Conservation (phyloP, 768 basidiomycete species). For the Zangia roseola region DNA sequence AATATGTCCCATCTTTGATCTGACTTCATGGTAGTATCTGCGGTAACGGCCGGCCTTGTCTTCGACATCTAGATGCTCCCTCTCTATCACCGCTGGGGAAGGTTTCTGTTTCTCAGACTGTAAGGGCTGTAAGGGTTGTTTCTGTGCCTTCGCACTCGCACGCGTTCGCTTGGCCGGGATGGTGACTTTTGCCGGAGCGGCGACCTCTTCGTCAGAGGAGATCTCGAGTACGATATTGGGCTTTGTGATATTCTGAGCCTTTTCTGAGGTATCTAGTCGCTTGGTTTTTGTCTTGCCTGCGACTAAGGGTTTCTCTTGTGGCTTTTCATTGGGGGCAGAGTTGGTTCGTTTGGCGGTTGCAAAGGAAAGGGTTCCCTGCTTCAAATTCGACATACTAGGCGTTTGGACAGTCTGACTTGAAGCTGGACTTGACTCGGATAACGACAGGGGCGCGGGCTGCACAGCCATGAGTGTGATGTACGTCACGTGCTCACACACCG, state of each 20-base stretch:
- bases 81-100: slow-evolving; percentile 12
- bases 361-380: slow-evolving; percentile 48
- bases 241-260: neutral
- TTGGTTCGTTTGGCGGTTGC: slow-evolving; percentile 45
- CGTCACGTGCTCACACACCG: slow-evolving; percentile 11
- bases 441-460: slow-evolving; percentile 20
- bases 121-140: neutral
- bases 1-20: slow-evolving; percentile 52
- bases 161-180: slow-evolving; percentile 25
- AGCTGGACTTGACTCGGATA: neutral
- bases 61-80: slow-evolving; percentile 39
- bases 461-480: slow-evolving; percentile 4
- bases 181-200: neutral
- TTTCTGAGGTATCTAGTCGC: neutral
- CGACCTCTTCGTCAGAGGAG: slow-evolving; percentile 22
- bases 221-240: slow-evolving; percentile 9
- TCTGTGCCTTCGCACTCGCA: slow-evolving; percentile 23
- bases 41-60: slow-evolving; percentile 52
- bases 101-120: slow-evolving; percentile 7
- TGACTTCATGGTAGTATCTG: slow-evolving; percentile 47
- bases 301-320: slow-evolving; percentile 7
- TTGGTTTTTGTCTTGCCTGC: slow-evolving; percentile 10
- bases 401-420: neutral
- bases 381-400: slow-evolving; percentile 26
- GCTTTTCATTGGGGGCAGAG: slow-evolving; percentile 21